Evolutionary conservation across 441 rosid genomes (phyloP).

Genomic region (Pelargonium fulgidum): DNA sequence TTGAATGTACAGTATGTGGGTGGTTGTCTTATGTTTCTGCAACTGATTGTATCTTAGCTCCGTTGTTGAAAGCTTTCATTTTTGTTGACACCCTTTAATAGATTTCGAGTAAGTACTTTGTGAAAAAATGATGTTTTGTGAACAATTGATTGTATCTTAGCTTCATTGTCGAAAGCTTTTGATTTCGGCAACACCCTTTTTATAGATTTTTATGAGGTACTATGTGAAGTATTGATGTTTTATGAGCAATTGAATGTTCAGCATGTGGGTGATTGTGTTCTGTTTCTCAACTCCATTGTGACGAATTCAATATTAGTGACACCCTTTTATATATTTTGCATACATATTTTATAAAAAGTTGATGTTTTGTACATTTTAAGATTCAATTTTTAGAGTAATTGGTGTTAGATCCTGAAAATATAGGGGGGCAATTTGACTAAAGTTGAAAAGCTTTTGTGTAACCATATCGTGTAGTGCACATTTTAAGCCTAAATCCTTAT

Average conservation of each 20-base stretch:
- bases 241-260: too few species aligned
- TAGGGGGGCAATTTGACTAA: neutral
- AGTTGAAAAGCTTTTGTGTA: neutral
- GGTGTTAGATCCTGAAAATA: neutral
- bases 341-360: neutral
- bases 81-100: neutral
- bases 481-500: too few species aligned
- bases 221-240: too few species aligned
- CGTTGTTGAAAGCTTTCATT: too few species aligned
- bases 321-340: neutral
- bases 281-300: too few species aligned
- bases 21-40: slow-evolving; percentile 42
- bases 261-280: too few species aligned
- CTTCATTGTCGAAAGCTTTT: too few species aligned
- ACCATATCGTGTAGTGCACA: neutral
- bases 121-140: too few species aligned
- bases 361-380: too few species aligned
- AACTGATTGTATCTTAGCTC: slow-evolving; percentile 19
- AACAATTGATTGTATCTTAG: neutral
- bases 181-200: neutral
- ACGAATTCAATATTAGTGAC: neutral
- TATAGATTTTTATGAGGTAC: neutral
- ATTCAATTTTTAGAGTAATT: too few species aligned
- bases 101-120: neutral
- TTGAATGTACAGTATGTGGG: too few species aligned